Conservation (phyloP, 352 stramenopile species). For the Pseudoperonospora humuli region DNA sequence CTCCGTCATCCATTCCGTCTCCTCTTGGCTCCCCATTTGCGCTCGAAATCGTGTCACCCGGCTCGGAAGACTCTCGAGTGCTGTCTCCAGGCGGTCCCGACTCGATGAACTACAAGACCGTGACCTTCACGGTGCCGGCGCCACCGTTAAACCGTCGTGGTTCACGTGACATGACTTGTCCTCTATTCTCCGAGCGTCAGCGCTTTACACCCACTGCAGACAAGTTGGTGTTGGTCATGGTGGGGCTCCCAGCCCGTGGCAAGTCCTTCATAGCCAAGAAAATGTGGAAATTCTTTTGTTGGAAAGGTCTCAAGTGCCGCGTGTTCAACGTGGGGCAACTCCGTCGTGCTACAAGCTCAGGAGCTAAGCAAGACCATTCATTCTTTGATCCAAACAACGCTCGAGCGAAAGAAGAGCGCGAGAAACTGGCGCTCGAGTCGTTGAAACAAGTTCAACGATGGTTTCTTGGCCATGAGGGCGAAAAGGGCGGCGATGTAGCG, state of each 20-base stretch:
- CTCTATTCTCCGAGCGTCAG: conserved; percentile 64
- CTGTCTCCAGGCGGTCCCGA: conserved; percentile 25
- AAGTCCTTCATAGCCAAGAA: conserved; percentile 96
- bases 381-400: conserved; percentile 92
- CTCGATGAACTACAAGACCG: conserved; percentile 37
- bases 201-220: conserved; percentile 80
- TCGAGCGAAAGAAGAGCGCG: conserved; percentile 59
- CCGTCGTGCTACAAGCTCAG: conserved; percentile 67
- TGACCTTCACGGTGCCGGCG: conserved; percentile 27
- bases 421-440: conserved; percentile 73
- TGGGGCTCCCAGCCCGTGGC: conserved; percentile 89
- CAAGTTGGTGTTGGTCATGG: conserved; percentile 94
- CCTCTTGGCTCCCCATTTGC: conserved; percentile 1
- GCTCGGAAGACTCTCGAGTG: not conserved
- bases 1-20: conserved; percentile 1
- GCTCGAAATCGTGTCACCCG: conserved; percentile 7
- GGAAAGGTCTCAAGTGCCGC: conserved; percentile 68
- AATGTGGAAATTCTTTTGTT: conserved; percentile 70
- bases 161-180: conserved; percentile 23
- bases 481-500: conserved; percentile 69
- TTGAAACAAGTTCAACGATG: conserved; percentile 60
- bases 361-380: conserved; percentile 64
- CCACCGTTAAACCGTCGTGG: conserved; percentile 16
- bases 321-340: conserved; percentile 96
- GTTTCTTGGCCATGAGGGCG: conserved; percentile 29